Conservation (phyloP, 257 asterid species). For the Solanum bulbocastanum region DNA sequence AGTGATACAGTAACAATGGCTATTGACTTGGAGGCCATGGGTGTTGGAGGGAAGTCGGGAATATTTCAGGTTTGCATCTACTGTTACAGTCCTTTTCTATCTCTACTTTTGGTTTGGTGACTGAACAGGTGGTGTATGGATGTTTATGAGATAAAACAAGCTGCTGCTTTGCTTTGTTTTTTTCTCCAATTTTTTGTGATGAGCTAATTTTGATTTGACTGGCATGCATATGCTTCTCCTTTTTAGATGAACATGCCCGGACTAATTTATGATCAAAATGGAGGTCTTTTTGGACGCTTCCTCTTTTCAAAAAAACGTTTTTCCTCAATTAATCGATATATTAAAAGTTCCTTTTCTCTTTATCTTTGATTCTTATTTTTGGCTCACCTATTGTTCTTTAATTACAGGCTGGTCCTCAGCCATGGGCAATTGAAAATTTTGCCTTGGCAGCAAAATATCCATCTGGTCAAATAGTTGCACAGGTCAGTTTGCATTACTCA, state of each 20-base stretch:
- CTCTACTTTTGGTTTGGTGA: neutral
- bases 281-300: neutral
- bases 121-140: neutral
- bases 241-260: neutral
- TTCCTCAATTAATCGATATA: neutral
- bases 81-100: neutral
- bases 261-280: neutral
- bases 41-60: slow-evolving; percentile 87
- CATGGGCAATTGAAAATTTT: slow-evolving; percentile 87
- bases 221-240: neutral
- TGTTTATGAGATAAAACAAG: neutral
- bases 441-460: slow-evolving; percentile 85
- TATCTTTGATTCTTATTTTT: neutral
- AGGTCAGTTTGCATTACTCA: slow-evolving; percentile 37
- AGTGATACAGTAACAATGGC: slow-evolving; percentile 73
- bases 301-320: neutral
- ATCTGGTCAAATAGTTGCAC: slow-evolving; percentile 70
- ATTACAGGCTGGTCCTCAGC: slow-evolving; percentile 92
- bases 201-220: neutral
- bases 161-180: neutral
- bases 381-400: slow-evolving; percentile 1
- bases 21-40: slow-evolving; percentile 97
- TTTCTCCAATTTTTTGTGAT: neutral
- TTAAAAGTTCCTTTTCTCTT: neutral
- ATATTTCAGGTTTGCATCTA: slow-evolving; percentile 73